Evolutionary conservation across 495 filamentous ascomycete genomes (phyloP), one percentile per base, ranked within the genome.

Genomic region (Xylaria longipes): DNA sequence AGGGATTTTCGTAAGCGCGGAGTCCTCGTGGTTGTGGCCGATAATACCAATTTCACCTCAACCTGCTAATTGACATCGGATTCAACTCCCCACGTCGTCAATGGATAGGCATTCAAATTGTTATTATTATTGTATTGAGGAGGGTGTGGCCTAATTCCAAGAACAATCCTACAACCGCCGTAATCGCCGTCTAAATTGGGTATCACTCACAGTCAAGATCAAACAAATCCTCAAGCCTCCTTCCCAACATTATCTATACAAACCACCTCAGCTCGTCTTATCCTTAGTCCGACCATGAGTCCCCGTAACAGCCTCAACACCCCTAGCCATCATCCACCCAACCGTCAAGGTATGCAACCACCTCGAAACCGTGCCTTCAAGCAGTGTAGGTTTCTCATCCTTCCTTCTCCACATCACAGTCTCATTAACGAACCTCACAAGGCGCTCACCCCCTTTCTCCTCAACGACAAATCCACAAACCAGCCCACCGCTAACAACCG

Each of bases 281-380:
- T 2, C 31, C 54, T 62, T 50, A 29, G 9, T 5, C 56, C 35
- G 6, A 46, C 64, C 66, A 33, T n/a, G n/a, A n/a, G n/a, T n/a
- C n/a, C n/a, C n/a, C n/a, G 60, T 75, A 64, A 82, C 75, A 43
- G 72, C 77, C 60, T 73, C 63, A 1, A 80, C 60, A 22, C 80
- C 80, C 57, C 65, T 75, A 69, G 75, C 74, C 15, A 82, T 73
- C 72, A 82, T 71, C 79, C 76, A 80, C 15, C 75, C 15, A 27
- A 75, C 67, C 74, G 80, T 70, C 7, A 77, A 33, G 8, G 33
- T 43, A 72, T 80, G 80, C 41, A 80, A 46, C 77, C 74, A 77
- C 64, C 73, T 64, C 25, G 75, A 74, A 8, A 77, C 12, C 17
- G 41, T 5, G 4, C 75, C 73, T 64, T 80, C 80, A 50, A 80